Percentiles rank a stretch among this genome's conserved stretches.
Conservation (phyloP, 1,284 basidiomycete species). For the Apiotrichum sp. region DNA sequence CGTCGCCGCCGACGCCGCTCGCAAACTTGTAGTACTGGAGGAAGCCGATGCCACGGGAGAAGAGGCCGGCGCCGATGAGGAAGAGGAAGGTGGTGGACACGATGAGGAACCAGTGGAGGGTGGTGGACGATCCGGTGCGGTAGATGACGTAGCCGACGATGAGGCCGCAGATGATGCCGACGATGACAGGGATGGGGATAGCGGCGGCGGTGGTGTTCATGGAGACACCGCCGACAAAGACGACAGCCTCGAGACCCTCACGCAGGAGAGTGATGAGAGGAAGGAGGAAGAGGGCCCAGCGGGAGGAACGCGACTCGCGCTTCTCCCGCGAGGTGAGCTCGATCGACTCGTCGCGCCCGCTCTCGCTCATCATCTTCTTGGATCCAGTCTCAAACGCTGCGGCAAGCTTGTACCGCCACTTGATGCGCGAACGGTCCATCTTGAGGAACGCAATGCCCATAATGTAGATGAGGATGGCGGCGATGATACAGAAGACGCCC, state of each 20-base stretch:
- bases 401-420: constrained; percentile 83
- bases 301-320: constrained; percentile 50
- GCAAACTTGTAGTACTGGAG: constrained; percentile 59
- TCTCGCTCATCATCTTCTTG: constrained; percentile 3
- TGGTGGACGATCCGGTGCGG: constrained; percentile 45
- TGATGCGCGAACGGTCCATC: constrained; percentile 63
- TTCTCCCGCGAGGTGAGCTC: constrained; percentile 49
- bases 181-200: constrained; percentile 81
- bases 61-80: constrained; percentile 84
- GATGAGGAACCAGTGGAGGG: constrained; percentile 67
- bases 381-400: constrained; percentile 58
- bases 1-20: constrained; percentile 60
- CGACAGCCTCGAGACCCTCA: constrained; percentile 86
- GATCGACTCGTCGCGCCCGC: constrained; percentile 2
- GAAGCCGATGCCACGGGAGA: constrained; percentile 60
- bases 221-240: constrained; percentile 89
- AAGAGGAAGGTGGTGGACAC: constrained; percentile 82
- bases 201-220: constrained; percentile 70
- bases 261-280: constrained; percentile 79
- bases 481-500: constrained; percentile 76
- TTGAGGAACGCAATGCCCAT: constrained; percentile 71
- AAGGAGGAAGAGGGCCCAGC: constrained; percentile 79
- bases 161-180: constrained; percentile 70
- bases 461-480: constrained; percentile 70
- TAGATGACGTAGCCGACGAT: constrained; percentile 53